A percentile compares a stretch with the other conserved stretches of the same genome.
These are phyloP conservation scores for Cordyceps javanica DNA, from an alignment of 2,329 filamentous ascomycete species.

Conservation along the genomic window DNA sequence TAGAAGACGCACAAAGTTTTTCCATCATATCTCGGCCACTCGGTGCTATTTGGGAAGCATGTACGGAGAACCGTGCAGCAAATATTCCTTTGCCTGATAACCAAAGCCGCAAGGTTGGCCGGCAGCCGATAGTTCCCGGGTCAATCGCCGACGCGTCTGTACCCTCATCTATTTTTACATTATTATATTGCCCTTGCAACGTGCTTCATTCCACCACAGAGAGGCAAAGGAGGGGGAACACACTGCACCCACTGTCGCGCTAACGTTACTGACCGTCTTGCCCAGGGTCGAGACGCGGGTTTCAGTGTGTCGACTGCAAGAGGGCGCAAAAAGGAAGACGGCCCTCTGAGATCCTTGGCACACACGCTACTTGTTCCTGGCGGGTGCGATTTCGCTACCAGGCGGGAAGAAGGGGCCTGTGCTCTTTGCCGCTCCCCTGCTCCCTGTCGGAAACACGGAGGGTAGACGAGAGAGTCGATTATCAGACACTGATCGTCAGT, in stretches of 20 bases:
- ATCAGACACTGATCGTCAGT: neutral
- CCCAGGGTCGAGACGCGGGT: neutral
- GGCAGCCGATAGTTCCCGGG: neutral
- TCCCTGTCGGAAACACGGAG: neutral
- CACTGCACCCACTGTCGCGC: neutral
- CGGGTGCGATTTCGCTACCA: conserved; percentile 6
- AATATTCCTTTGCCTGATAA: neutral
- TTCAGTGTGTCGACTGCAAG: neutral
- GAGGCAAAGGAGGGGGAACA: neutral
- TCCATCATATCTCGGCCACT: neutral
- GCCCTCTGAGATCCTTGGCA: neutral
- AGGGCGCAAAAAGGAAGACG: neutral
- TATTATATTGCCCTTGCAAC: neutral
- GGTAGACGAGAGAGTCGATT: neutral
- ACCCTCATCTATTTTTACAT: neutral
- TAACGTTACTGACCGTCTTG: neutral
- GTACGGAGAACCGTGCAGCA: neutral
- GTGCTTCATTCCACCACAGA: neutral
- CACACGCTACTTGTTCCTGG: neutral
- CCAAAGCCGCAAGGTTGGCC: neutral
- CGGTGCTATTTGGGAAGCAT: neutral
- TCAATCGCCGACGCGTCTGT: neutral
- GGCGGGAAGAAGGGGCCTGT: conserved; percentile 3
- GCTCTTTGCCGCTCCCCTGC: neutral
- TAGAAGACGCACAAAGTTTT: neutral